Percentiles rank a stretch among this genome's conserved stretches.
Evolutionary conservation across 2,329 filamentous ascomycete species (phyloP).

Genomic region (Apiospora hydei): DNA sequence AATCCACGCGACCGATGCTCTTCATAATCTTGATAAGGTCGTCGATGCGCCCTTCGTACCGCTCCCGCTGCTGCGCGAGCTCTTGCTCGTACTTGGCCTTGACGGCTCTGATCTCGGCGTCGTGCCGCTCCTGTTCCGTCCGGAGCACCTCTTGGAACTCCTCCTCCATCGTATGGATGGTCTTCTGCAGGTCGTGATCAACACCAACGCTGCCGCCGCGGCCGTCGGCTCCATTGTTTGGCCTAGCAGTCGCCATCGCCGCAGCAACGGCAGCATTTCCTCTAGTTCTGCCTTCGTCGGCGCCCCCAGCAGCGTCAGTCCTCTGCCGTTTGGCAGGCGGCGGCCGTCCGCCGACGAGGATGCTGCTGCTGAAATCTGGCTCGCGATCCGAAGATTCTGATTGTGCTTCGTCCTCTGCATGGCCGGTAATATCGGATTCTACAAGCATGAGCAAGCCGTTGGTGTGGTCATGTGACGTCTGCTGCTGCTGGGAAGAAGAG

Average conservation of each 20-base stretch:
- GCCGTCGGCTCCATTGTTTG: background rate
- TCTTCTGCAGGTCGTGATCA: constrained; percentile 16
- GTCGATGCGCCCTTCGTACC: constrained; percentile 29
- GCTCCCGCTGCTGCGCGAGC: constrained; percentile 27
- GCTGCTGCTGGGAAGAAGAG: background rate
- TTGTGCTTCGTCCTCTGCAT: background rate
- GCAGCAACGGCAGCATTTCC: background rate
- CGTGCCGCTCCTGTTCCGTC: constrained; percentile 27
- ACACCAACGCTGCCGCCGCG: background rate
- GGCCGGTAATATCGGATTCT: background rate
- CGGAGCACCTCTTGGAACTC: constrained; percentile 30
- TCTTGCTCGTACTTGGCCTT: constrained; percentile 27
- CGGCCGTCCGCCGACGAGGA: background rate
- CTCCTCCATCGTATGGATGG: constrained; percentile 28
- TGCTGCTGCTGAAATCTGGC: background rate
- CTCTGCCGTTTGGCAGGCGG: constrained; percentile 6
- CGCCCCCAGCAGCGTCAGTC: background rate
- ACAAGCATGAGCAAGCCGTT: background rate
- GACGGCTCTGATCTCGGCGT: constrained; percentile 23
- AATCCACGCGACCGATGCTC: constrained; percentile 1
- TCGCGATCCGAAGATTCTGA: background rate
- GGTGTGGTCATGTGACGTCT: background rate
- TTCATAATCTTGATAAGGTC: constrained; percentile 31
- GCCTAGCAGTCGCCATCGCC: background rate
- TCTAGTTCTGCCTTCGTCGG: background rate